These are phyloP conservation scores for Coemansia sp. DNA, from an alignment of 192 early-diverging fungal genomes.

Conservation along the genomic window DNA sequence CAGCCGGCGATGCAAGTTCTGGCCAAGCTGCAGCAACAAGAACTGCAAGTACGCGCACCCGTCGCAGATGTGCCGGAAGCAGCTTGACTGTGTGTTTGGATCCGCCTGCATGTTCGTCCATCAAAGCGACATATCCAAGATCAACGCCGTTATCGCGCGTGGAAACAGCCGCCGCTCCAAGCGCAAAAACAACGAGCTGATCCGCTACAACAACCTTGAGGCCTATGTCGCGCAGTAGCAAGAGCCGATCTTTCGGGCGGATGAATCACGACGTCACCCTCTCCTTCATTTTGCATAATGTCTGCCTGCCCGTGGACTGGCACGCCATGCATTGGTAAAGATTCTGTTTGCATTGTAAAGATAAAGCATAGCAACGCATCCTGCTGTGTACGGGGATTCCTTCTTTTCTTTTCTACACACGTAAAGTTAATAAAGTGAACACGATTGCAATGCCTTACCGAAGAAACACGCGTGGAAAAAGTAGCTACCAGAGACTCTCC, in stretches of 20 bases:
- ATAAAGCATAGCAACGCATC: no score
- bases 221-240: slow-evolving; percentile 8
- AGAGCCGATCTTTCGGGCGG: not conserved
- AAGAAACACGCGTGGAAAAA: no score
- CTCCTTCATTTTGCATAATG: no score
- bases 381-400: no score
- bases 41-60: slow-evolving; percentile 55
- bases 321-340: no score
- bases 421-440: no score
- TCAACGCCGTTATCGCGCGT: slow-evolving; percentile 39
- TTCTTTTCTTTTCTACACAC: no score
- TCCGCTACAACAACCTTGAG: slow-evolving; percentile 41
- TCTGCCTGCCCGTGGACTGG: no score
- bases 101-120: slow-evolving; percentile 48
- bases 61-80: slow-evolving; percentile 24
- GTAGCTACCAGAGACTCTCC: no score
- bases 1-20: slow-evolving; percentile 52
- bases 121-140: slow-evolving; percentile 37
- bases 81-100: slow-evolving; percentile 39
- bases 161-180: slow-evolving; percentile 22
- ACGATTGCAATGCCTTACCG: no score
- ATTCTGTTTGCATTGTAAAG: no score
- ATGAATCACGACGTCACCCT: no score
- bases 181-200: slow-evolving; percentile 37
- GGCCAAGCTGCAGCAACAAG: slow-evolving; percentile 52